Base-by-base conservation (phyloP, 1,284 basidiomycete species). In the Coniferiporia weirii region DNA sequence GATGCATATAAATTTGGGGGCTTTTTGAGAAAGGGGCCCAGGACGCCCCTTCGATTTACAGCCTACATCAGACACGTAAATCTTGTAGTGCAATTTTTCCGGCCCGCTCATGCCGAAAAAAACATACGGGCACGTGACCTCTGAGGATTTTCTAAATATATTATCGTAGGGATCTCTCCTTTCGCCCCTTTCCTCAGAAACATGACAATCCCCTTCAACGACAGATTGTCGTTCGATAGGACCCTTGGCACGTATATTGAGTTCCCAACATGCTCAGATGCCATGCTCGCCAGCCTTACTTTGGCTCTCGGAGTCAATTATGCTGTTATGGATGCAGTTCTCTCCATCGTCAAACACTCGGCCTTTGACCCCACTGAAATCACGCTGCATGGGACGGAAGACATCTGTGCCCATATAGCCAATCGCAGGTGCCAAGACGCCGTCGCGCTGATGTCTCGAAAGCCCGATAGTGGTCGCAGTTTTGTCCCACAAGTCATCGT, bases 261-360 rank as follows among this genome's bases (percentile, higher is more conserved):
- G 50, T 52, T 36, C 34, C 50, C 50, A n/a, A 52, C 50, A 19
- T 38, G 34, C 35, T 52, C 50, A 17, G 50, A 52, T 36, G 50
- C 50, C 35, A 52, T 52, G 50, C 32, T 52, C 19, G 32, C 50
- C 7, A 52, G 50, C 35, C 50, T 52, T 34, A 13, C 32, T 15
- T 32, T 52, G 17, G 50, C 34, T 52, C 34, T 17, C 50, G 50
- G 50, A 17, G 50, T 52, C 15, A 34, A 52, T 20, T 38, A 12
- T 36, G 36, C 27, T 13, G 19, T 38, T 17, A 52, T 52, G 50
- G 50, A 52, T 38, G 50, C 50, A 12, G 35, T 52, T 17, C 20
- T 52, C 50, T 32, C 12, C 34, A 38, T 52, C 17, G 50, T 52
- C 17, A 19, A 20, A 35, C 27, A 52, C 34, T 12, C 50, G 12